Evolutionary conservation across 148 eudicot species (phyloP).

Genomic region (Camellia granthamiana): DNA sequence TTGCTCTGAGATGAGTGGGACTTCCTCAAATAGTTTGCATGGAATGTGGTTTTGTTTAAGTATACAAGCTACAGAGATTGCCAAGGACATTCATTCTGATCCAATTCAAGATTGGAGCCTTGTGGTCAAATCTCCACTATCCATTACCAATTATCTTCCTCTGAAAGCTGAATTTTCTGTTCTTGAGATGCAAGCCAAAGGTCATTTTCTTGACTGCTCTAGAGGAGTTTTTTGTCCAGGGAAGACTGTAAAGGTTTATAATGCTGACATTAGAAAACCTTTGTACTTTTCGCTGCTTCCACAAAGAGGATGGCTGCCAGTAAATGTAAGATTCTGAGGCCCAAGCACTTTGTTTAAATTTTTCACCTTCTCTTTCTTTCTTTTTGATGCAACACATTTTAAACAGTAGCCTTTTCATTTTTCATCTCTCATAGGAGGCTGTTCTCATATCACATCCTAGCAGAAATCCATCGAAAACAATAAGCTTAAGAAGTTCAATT

Average conservation of each 20-base stretch:
- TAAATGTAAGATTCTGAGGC: constrained; percentile 52
- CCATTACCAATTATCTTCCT: constrained; percentile 83
- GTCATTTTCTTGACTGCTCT: constrained; percentile 65
- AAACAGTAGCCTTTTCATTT: background rate
- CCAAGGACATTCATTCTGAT: constrained; percentile 76
- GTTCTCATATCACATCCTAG: constrained; percentile 77
- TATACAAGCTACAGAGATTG: constrained; percentile 80
- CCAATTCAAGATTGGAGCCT: constrained; percentile 93
- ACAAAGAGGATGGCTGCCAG: constrained; percentile 88
- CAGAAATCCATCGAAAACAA: constrained; percentile 49
- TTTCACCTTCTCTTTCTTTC: background rate
- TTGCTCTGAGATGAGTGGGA: constrained; percentile 59
- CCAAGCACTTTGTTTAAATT: constrained; percentile 12
- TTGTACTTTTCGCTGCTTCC: constrained; percentile 80
- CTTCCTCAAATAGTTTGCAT: constrained; percentile 56
- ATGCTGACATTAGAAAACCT: constrained; percentile 74
- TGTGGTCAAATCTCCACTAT: constrained; percentile 74
- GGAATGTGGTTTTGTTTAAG: constrained; percentile 81
- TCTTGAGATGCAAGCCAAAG: constrained; percentile 80
- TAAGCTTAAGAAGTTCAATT: constrained; percentile 64
- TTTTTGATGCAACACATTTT: background rate
- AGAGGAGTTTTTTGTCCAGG: constrained; percentile 82
- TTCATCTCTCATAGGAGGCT: constrained; percentile 59
- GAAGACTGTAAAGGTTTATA: constrained; percentile 67
- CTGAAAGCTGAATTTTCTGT: constrained; percentile 78